Evolutionary conservation across 441 rosid species (phyloP).

Genomic region (Mallotus repandus): DNA sequence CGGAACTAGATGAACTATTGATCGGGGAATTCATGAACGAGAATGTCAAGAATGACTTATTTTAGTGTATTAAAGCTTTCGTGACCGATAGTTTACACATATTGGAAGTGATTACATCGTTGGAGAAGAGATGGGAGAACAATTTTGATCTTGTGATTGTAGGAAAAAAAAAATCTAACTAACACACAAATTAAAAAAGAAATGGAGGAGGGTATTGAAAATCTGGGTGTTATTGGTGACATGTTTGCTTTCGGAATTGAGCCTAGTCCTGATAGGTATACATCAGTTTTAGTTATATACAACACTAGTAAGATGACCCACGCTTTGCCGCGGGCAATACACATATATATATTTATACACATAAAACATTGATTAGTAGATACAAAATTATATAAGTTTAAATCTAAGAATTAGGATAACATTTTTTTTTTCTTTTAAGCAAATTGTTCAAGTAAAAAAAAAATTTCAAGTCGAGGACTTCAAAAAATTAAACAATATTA

Average conservation of each 20-base stretch:
- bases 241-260: constrained; percentile 26
- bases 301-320: too few relatives aligned
- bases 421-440: too few relatives aligned
- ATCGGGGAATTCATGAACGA: constrained; percentile 20
- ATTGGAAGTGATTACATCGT: constrained; percentile 14
- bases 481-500: too few relatives aligned
- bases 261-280: background rate
- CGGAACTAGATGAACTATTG: constrained; percentile 7
- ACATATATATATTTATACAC: too few relatives aligned
- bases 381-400: too few relatives aligned
- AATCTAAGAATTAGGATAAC: too few relatives aligned
- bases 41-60: background rate
- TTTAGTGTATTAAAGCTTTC: background rate
- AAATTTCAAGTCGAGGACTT: too few relatives aligned
- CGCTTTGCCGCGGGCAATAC: too few relatives aligned
- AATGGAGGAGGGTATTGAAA: constrained; percentile 33
- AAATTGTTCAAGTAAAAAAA: too few relatives aligned
- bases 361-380: too few relatives aligned
- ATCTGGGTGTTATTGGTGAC: constrained; percentile 40
- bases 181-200: background rate
- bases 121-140: too few relatives aligned
- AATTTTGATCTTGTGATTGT: constrained; percentile 32
- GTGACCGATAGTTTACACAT: constrained; percentile 13
- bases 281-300: too few relatives aligned
- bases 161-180: constrained; percentile 14